These are phyloP conservation scores for Pyronema domesticum DNA, from an alignment of 495 filamentous ascomycete genomes.

Conservation along the genomic window DNA sequence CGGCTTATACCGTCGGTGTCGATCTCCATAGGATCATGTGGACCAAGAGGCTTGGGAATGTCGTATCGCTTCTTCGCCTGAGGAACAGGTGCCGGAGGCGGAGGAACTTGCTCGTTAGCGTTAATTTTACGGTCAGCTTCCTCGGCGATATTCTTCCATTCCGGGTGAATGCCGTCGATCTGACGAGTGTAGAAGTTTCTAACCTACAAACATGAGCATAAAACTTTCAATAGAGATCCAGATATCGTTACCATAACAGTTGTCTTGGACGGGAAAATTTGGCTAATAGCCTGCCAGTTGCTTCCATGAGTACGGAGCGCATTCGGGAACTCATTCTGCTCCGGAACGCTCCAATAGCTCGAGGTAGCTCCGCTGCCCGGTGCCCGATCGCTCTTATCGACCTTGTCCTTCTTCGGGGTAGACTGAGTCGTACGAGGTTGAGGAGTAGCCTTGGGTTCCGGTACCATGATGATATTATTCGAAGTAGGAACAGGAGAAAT, in stretches of 20 bases:
- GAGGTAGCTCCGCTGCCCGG: slow-evolving; percentile 34
- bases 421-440: slow-evolving; percentile 6
- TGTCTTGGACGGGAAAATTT: slow-evolving; percentile 80
- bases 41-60: neutral
- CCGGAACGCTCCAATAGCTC: slow-evolving; percentile 95
- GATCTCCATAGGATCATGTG: slow-evolving; percentile 1
- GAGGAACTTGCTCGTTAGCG: slow-evolving; percentile 14
- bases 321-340: slow-evolving; percentile 63
- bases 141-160: slow-evolving; percentile 49
- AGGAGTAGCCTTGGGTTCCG: slow-evolving; percentile 7
- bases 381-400: slow-evolving; percentile 19
- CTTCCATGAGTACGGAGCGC: slow-evolving; percentile 70
- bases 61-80: slow-evolving; percentile 24
- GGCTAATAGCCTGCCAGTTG: slow-evolving; percentile 70
- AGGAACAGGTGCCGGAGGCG: slow-evolving; percentile 20
- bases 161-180: slow-evolving; percentile 47
- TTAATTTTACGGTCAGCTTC: slow-evolving; percentile 50
- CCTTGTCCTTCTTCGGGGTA: slow-evolving; percentile 24
- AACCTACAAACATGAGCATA: slow-evolving; percentile 37
- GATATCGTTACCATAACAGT: slow-evolving; percentile 60
- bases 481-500: slow-evolving; percentile 1
- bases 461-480: neutral
- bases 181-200: slow-evolving; percentile 80
- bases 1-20: slow-evolving; percentile 5
- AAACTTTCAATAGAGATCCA: neutral